Percentiles rank a stretch among this genome's conserved stretches.
These are phyloP conservation scores for Coffea canephora DNA, from an alignment of 257 asterid species.

Conservation along the genomic window DNA sequence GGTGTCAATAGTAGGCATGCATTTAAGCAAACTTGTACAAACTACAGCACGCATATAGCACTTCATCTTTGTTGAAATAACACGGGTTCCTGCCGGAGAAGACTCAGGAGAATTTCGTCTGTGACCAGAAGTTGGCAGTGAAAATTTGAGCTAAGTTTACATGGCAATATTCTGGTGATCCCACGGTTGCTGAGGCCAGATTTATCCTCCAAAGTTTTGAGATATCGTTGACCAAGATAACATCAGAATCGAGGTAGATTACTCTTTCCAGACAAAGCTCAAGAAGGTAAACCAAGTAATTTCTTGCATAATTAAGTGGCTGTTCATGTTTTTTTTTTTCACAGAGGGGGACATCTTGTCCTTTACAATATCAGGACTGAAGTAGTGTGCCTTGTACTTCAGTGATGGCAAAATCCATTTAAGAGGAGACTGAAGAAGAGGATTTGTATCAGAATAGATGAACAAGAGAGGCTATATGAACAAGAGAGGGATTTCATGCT, in stretches of 20 bases:
- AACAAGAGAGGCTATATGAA: conserved; percentile 49
- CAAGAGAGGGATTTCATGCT: conserved; percentile 29
- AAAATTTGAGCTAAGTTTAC: conserved; percentile 63
- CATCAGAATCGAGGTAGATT: conserved; percentile 68
- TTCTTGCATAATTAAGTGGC: conserved; percentile 69
- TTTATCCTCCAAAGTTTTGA: conserved; percentile 48
- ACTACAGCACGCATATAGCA: no score
- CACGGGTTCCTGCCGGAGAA: conserved; percentile 53
- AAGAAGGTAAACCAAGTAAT: conserved; percentile 53
- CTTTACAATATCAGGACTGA: conserved; percentile 53
- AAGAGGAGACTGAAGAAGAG: conserved; percentile 32
- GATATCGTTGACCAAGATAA: conserved; percentile 56
- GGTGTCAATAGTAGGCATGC: background rate
- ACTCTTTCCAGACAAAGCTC: conserved; percentile 51
- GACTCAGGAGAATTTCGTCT: conserved; percentile 31
- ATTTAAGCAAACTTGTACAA: background rate
- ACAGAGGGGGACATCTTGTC: conserved; percentile 45
- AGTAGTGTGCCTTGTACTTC: conserved; percentile 46
- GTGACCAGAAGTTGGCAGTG: conserved; percentile 50
- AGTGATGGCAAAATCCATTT: conserved; percentile 46
- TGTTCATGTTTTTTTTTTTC: conserved; percentile 49
- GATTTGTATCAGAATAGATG: conserved; percentile 38
- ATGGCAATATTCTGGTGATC: conserved; percentile 73
- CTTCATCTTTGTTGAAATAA: conserved; percentile 57
- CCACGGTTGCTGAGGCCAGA: conserved; percentile 42